Base-by-base conservation (phyloP, 2,329 filamentous ascomycete genomes). In the Colletotrichum somersetense region DNA sequence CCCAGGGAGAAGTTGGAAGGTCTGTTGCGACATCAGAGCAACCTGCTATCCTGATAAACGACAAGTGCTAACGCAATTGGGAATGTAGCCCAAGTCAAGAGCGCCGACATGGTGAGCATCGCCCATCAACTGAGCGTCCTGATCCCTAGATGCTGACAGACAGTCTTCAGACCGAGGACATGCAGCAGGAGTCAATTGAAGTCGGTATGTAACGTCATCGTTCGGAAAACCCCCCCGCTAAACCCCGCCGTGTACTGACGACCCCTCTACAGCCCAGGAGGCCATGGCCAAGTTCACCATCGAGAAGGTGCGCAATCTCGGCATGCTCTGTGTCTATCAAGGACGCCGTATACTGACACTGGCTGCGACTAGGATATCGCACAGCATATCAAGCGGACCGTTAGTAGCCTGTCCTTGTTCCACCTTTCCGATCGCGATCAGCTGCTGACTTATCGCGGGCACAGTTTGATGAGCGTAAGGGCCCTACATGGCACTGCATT, bases 401-500 rank as follows among this genome's bases (percentile, higher is more conserved):
- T 97, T 83, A 77, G 86, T 80, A 48, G 44, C 30, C 67, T 50
- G 65, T 71, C 63, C 26, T 42, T 56, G 65, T 62, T 59, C 35
- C 35, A 14, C 52, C 50, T 48, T 42, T 4, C n/a, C 4, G 33
- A 33, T 35, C 11, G 12, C 16, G 11, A 18, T 23, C 30, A 38
- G 12, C 23, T n/a, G 42, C 71, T 74, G 18, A 74, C 61, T 44
- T 52, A 11, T 12, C 30, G 20, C 40, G n/a, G 23, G 23, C 23
- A 55, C 78, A 98, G 96, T 98, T 99, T 79, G 96, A 99, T 82
- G 93, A 94, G 79, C 92, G 95, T 81, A 98, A 98, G 86, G 96
- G 96, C 46, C 95, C 96, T 74, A 99, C 96, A 81, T 99, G 96
- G 96, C 96, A 99, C 85, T 99, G 96, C 85, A 98, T 99, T 77